phyloP scores from a whole-genome alignment of 2,329 filamentous ascomycete genomes.

The Graphium sp. region DNA sequence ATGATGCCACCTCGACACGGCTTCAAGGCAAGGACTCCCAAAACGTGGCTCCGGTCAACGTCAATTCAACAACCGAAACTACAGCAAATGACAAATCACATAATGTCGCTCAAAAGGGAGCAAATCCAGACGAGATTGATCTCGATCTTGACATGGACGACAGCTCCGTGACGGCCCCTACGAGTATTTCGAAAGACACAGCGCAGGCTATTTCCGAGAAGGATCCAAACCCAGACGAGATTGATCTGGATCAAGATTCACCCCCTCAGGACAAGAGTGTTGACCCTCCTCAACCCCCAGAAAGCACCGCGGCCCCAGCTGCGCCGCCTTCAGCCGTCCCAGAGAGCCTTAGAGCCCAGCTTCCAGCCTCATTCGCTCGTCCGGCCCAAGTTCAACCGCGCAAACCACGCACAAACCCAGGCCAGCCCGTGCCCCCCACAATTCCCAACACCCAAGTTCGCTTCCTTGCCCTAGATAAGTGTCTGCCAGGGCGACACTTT shows the following conservation, averaged over 20 bases:
- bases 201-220: conserved; percentile 3
- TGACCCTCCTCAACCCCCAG: conserved; percentile 5
- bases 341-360: conserved; percentile 50
- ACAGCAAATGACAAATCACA: too few relatives aligned
- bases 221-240: conserved; percentile 46
- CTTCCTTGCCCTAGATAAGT: conserved; percentile 89
- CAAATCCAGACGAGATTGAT: conserved; percentile 54
- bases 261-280: conserved; percentile 26
- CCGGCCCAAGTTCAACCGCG: conserved; percentile 9
- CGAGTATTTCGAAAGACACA: neutral
- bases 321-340: conserved; percentile 21
- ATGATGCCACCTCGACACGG: conserved; percentile 12
- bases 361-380: conserved; percentile 58
- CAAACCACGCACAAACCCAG: conserved; percentile 23
- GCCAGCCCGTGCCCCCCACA: conserved; percentile 47
- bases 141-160: conserved; percentile 45
- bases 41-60: too few relatives aligned
- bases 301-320: conserved; percentile 7
- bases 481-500: conserved; percentile 62
- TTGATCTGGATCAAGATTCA: conserved; percentile 51
- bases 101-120: conserved; percentile 2
- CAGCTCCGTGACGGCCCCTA: too few relatives aligned
- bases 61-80: too few relatives aligned
- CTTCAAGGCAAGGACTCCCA: too few relatives aligned
- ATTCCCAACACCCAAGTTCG: conserved; percentile 67